Conservation (phyloP, 2,329 filamentous ascomycete species). For the Fusarium temperatum region DNA sequence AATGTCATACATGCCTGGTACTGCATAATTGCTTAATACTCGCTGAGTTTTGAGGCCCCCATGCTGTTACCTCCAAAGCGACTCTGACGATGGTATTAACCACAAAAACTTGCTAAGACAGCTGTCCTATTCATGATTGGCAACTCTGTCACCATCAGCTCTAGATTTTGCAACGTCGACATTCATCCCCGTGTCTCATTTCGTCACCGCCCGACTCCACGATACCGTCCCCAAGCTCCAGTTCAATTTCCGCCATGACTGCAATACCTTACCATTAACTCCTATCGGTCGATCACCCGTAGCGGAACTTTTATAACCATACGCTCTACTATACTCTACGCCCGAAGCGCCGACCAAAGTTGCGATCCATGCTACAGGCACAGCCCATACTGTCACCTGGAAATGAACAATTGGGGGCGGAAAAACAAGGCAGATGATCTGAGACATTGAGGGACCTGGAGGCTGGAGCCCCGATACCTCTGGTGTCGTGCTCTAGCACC, state of each 20-base stretch:
- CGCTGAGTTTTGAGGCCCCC: conserved; percentile 1
- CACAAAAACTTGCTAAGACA: neutral
- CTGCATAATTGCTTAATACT: conserved; percentile 15
- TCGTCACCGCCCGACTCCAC: conserved; percentile 20
- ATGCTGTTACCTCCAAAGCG: neutral
- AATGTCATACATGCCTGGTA: neutral
- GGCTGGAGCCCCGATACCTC: neutral
- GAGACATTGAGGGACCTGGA: conserved; percentile 13
- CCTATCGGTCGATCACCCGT: neutral
- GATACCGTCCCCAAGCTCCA: conserved; percentile 20
- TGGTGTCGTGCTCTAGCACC: conserved; percentile 24
- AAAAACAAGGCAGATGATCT: conserved; percentile 6
- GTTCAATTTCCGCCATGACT: conserved; percentile 17
- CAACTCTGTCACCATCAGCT: neutral
- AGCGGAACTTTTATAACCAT: neutral
- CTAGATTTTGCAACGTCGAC: conserved; percentile 1
- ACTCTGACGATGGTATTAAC: neutral
- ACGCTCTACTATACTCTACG: neutral
- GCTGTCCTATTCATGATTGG: neutral
- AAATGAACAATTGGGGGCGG: neutral
- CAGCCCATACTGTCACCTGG: neutral
- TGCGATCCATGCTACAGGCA: neutral
- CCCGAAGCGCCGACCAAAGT: neutral
- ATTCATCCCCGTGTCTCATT: neutral
- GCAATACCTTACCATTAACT: neutral